Evolutionary conservation across 306 rosid species (phyloP).

Genomic region (Phaseolus lunatus): DNA sequence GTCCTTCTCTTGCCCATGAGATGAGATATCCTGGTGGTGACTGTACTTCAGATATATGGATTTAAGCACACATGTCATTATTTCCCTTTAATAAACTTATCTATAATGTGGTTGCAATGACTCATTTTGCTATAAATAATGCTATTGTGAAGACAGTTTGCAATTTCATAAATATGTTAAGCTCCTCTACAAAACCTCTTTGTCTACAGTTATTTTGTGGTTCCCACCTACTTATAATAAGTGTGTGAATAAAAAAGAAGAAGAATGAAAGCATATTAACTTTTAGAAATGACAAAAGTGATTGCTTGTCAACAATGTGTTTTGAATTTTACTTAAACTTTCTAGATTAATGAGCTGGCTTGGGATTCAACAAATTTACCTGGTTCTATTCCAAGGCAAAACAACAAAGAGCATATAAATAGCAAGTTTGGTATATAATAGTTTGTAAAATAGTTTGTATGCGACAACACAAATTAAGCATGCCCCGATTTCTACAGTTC

Average conservation of each 20-base stretch:
- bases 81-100: background rate
- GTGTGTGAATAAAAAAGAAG: background rate
- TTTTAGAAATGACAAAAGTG: background rate
- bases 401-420: background rate
- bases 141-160: background rate
- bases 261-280: background rate
- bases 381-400: background rate
- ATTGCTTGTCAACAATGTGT: background rate
- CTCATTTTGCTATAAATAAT: background rate
- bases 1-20: slow-evolving; percentile 97
- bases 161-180: slow-evolving; percentile 1
- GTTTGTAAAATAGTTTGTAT: background rate
- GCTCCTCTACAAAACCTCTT: background rate
- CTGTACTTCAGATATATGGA: slow-evolving; percentile 95
- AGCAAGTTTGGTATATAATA: background rate
- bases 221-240: background rate
- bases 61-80: slow-evolving; percentile 39
- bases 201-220: background rate
- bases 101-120: background rate
- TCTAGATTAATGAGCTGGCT: background rate
- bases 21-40: slow-evolving; percentile 98
- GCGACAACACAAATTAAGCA: background rate
- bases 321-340: background rate
- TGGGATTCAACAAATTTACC: background rate
- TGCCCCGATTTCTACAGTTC: background rate